Evolutionary conservation across 1,284 basidiomycete species (phyloP), one percentile per base, ranked within the genome.

Genomic region (Puccinia coronata): DNA sequence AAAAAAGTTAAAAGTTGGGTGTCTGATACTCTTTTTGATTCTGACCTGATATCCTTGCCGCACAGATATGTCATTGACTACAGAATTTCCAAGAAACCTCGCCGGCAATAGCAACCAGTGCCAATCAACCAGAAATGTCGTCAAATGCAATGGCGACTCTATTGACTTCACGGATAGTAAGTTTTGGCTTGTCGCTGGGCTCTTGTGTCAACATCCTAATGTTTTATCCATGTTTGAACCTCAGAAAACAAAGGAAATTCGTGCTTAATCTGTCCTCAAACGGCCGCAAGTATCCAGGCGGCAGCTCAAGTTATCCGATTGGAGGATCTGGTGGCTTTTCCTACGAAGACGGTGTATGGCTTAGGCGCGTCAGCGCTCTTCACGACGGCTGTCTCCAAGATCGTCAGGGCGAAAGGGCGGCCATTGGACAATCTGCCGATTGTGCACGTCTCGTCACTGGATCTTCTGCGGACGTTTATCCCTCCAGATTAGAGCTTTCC

Each of bases 271-370:
- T 81, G 71, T 63, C 59, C 16, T 36, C 5, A 51, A 41, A 74
- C 79, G 31, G 28, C 36, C n/a, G n/a, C 57, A 18, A 84, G 83
- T 47, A 83, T 87, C 53, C 28, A 83, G 0, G 76, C 74, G 8
- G 87, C 86, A 3, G 85, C 87, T 1, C 49, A 71, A 14, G 83
- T 85, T 25, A 83, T 87, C 1, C 82, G 67, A 16, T 34, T 69
- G 0, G 83, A 84, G 1, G 82, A 85, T 47, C 85, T 88, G 20
- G 93, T 99, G 57, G 95, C 92, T 0, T 95, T 99, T 84, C 96
- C 97, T 0, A 98, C 97, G 41, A 97, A 99, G 87, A 99, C 97
- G 0, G 97, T 99, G 31, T 99, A 99, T 86, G 97, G 97, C 0
- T 90, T 99, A 5, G 97, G 94, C 31, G 97, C 94, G 0, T 88